Conservation (phyloP, 257 asterid genomes). For the Solanum chmielewskii region DNA sequence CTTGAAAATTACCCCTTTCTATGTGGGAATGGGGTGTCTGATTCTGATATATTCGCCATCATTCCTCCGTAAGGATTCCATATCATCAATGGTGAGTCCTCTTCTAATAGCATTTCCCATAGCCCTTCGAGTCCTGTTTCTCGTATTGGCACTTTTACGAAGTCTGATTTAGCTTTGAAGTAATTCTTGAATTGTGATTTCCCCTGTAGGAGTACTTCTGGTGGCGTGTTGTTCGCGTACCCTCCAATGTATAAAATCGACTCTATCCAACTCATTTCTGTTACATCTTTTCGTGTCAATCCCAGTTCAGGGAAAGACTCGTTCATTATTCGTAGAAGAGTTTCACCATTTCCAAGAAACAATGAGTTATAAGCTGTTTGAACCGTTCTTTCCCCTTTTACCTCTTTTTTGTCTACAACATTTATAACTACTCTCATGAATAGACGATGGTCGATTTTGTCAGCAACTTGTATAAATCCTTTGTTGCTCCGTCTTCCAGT, state of each 20-base stretch:
- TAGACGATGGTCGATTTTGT: background rate
- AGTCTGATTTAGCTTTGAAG: conserved; percentile 11
- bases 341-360: background rate
- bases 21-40: background rate
- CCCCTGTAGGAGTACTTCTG: background rate
- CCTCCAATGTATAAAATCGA: background rate
- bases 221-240: background rate
- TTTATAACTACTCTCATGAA: background rate
- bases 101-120: background rate
- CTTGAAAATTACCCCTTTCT: background rate
- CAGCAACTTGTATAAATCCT: background rate
- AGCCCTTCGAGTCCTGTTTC: background rate
- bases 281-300: background rate
- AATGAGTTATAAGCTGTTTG: background rate
- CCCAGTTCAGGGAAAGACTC: conserved; percentile 1
- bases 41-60: conserved; percentile 2
- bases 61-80: conserved; percentile 5
- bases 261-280: conserved; percentile 1
- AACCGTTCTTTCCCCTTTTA: background rate
- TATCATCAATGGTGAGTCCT: background rate
- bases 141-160: background rate
- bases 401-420: background rate
- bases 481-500: background rate
- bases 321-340: background rate
- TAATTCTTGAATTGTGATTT: background rate